These are phyloP conservation scores for Orychophragmus violaceus DNA, from an alignment of 345 rosid genomes.

Conservation along the genomic window DNA sequence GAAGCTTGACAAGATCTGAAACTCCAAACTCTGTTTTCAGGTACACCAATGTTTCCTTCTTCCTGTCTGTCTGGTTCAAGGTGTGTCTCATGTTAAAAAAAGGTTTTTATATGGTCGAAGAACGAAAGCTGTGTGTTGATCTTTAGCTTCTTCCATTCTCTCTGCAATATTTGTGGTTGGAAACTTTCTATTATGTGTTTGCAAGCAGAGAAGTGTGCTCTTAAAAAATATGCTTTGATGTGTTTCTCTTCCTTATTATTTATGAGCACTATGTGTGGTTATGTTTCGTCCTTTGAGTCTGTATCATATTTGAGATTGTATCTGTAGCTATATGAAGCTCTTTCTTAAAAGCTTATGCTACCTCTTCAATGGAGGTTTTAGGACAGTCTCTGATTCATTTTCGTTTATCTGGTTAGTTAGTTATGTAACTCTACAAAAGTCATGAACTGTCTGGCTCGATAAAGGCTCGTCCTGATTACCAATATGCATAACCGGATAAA, in stretches of 20 bases:
- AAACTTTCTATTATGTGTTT: conserved; percentile 20
- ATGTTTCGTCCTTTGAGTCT: conserved; percentile 4
- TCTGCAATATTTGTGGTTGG: conserved; percentile 25
- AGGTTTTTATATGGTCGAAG: conserved; percentile 9
- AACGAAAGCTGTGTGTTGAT: conserved; percentile 17
- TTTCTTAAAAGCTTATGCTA: background rate
- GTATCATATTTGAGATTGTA: conserved; percentile 24
- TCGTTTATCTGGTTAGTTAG: background rate
- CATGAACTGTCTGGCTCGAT: background rate
- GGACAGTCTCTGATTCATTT: background rate
- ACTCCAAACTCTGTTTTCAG: conserved; percentile 5
- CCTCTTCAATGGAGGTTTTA: background rate
- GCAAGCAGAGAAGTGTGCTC: conserved; percentile 24
- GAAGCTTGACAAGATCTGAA: conserved; percentile 82
- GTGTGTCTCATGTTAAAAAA: conserved; percentile 19
- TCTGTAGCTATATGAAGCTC: conserved; percentile 12
- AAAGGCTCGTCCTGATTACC: background rate
- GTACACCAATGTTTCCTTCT: conserved; percentile 1
- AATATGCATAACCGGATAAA: background rate
- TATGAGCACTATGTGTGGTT: conserved; percentile 5
- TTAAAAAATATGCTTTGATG: conserved; percentile 17
- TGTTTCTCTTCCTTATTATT: conserved; percentile 13
- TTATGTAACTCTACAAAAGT: background rate
- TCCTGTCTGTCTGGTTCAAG: conserved; percentile 27
- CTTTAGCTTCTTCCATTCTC: conserved; percentile 9